Conservation (phyloP, 228 moss, liverwort and hornwort species). For the Sphagnum fallax region DNA sequence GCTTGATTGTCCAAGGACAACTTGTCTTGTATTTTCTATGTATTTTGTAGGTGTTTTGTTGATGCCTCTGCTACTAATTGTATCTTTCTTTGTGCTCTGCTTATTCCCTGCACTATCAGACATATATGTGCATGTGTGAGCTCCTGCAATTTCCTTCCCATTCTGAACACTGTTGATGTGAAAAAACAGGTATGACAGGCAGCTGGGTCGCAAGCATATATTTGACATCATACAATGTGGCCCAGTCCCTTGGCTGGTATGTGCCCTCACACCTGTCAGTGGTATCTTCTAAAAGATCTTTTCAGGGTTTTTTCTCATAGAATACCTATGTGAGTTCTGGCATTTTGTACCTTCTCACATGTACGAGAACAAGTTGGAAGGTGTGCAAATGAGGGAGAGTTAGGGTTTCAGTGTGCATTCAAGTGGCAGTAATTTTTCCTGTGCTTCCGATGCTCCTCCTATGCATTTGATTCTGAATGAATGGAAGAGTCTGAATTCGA, state of each 20-base stretch:
- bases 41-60: too few species aligned
- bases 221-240: constrained; percentile 43
- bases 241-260: constrained; percentile 40
- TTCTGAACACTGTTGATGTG: not conserved
- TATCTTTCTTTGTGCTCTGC: too few species aligned
- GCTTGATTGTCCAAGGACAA: too few species aligned
- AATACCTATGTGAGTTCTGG: too few species aligned
- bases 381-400: not conserved
- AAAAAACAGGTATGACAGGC: not conserved
- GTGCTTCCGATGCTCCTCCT: too few species aligned
- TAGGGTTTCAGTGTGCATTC: not conserved
- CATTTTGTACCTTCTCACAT: not conserved
- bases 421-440: not conserved
- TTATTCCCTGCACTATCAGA: too few species aligned
- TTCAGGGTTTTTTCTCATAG: too few species aligned
- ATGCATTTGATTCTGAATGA: not conserved
- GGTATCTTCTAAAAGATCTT: too few species aligned
- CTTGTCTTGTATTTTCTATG: too few species aligned
- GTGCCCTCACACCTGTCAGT: not conserved
- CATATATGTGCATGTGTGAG: too few species aligned
- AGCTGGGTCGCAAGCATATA: constrained; percentile 11
- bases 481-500: not conserved
- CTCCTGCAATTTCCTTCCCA: too few species aligned
- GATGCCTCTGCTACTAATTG: too few species aligned
- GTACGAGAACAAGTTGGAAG: not conserved